Conservation (phyloP, 768 basidiomycete species). For the Mycena maculata region DNA sequence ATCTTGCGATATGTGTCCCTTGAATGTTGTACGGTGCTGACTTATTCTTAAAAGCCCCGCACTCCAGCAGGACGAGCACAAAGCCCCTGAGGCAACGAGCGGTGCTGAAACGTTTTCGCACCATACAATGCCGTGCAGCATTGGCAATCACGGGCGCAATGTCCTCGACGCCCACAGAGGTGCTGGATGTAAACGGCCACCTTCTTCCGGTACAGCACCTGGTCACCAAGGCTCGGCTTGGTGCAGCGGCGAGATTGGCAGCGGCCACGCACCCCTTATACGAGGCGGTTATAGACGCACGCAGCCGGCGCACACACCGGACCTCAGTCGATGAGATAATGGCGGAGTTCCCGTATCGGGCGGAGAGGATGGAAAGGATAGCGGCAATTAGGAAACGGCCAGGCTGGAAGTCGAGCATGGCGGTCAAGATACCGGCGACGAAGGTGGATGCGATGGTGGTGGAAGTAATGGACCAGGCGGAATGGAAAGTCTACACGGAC, state of each 20-base stretch:
- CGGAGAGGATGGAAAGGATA: constrained; percentile 12
- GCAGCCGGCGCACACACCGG: not conserved
- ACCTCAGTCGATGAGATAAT: not conserved
- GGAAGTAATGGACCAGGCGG: not conserved
- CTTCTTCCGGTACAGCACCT: not conserved
- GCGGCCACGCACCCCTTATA: not conserved
- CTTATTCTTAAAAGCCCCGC: constrained; percentile 27
- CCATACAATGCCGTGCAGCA: constrained; percentile 34
- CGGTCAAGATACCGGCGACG: no score
- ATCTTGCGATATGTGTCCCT: constrained; percentile 33
- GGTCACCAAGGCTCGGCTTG: not conserved
- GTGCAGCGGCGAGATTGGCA: not conserved
- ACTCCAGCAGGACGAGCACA: not conserved
- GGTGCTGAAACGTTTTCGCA: no score
- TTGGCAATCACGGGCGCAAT: constrained; percentile 33
- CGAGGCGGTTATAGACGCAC: not conserved
- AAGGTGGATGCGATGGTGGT: not conserved
- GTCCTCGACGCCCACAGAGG: constrained; percentile 26
- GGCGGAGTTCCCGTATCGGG: not conserved
- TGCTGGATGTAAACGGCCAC: constrained; percentile 23
- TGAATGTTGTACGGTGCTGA: constrained; percentile 38
- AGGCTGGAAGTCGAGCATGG: no score
- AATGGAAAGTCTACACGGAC: constrained; percentile 31
- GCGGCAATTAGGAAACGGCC: not conserved
- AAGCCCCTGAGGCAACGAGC: no score